phyloP scores from a whole-genome alignment of 768 basidiomycete species.

The Kwoniella sp. region DNA sequence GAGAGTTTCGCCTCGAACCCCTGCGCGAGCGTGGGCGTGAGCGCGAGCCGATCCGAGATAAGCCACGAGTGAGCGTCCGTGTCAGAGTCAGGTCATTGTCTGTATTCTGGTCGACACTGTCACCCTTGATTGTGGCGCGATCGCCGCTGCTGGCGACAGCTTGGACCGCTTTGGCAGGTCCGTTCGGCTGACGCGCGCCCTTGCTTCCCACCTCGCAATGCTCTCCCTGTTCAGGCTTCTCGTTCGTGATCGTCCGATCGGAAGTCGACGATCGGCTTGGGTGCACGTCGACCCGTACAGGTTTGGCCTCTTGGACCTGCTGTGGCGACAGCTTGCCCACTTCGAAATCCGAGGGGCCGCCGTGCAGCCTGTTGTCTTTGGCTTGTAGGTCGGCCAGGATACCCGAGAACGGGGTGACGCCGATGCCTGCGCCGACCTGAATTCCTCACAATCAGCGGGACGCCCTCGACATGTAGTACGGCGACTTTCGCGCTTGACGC shows the following conservation, averaged over 20 bases:
- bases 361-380: slow-evolving; percentile 14
- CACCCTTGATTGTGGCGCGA: too few relatives aligned
- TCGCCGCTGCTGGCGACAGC: too few relatives aligned
- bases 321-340: not conserved
- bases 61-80: too few relatives aligned
- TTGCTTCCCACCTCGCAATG: too few relatives aligned
- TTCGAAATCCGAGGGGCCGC: slow-evolving; percentile 13
- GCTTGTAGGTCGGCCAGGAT: slow-evolving; percentile 27
- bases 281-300: not conserved
- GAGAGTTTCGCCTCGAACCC: too few relatives aligned
- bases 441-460: not conserved
- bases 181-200: too few relatives aligned
- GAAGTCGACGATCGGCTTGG: not conserved
- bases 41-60: slow-evolving; percentile 4
- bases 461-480: not conserved
- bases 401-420: slow-evolving; percentile 28
- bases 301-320: not conserved
- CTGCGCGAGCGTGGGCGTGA: not conserved
- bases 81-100: too few relatives aligned
- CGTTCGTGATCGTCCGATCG: not conserved
- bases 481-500: too few relatives aligned
- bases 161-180: too few relatives aligned
- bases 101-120: too few relatives aligned
- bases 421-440: slow-evolving; percentile 24
- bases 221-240: too few relatives aligned